Base-by-base conservation (phyloP, 495 filamentous ascomycete genomes). In the Platismatia glauca region DNA sequence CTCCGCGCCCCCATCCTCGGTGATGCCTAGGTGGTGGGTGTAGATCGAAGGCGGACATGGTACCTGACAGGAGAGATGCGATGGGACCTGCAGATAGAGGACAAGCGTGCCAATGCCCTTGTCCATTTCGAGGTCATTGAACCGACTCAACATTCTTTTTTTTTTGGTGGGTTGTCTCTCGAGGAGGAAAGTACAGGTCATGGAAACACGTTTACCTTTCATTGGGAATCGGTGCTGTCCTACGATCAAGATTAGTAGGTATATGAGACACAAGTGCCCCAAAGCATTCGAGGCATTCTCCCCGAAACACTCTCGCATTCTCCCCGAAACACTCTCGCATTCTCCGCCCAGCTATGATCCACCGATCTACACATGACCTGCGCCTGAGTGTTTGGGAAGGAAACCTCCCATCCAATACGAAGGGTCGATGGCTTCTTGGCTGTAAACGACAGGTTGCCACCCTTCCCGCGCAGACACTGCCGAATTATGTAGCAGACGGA, bases 81-180 rank as follows among this genome's bases (percentile, higher is more conserved):
- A 20, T 61, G 34, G 35, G 46, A 61, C 59, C 59, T 61, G 59
- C 59, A 56, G 50, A 56, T 62, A 33, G 35, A 44, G 50, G 50
- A 41, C 27, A 62, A 62, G 60, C 37, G 60, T 35, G 35, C 20
- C 37, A 1, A 20, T 7, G 15, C 37, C 34, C 39, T 20, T 0
- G 24, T 55, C 35, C 46, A 55, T 39, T 13, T 61, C 16, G 16
- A 15, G 15, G 13, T 1, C 9, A 9, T 58, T 31, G n/a, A 27
- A 8, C 3, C 35, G 12, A 24, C 3, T 27, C 11, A 16, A 29
- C 20, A 16, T 0, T 15, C 11, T 7, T n/a, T 46, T 3, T 34
- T 38, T n/a, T 4, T 7, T 38, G n/a, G 39, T 11, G 20, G 29
- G n/a, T n/a, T n/a, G n/a, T n/a, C n/a, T n/a, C n/a, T 16, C 5